Conservation (phyloP, 192 early-diverging fungal species). For the Podila minutissima region DNA sequence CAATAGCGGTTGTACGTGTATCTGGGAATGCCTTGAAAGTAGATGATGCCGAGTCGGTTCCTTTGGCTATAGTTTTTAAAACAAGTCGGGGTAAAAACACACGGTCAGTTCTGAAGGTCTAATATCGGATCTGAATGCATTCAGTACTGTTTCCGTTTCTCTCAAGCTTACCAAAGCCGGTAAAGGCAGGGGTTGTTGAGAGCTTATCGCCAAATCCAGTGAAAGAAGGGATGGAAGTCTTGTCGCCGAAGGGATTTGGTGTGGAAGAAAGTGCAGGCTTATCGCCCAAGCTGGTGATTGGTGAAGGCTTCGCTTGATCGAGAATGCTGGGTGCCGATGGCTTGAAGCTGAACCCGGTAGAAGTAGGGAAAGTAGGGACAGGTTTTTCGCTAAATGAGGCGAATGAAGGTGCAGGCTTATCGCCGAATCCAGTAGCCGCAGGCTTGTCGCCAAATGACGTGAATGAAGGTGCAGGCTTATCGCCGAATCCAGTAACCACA, state of each 20-base stretch:
- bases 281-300: background rate
- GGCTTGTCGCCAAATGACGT: background rate
- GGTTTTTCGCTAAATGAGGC: background rate
- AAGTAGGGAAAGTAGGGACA: background rate
- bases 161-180: too few relatives aligned
- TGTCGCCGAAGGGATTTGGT: background rate
- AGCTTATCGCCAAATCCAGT: background rate
- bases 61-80: too few relatives aligned
- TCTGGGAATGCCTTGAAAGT: slow-evolving; percentile 3
- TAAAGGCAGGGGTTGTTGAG: background rate
- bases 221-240: background rate
- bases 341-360: background rate
- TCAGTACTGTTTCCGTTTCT: too few relatives aligned
- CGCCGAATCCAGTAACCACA: too few relatives aligned
- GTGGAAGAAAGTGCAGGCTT: background rate
- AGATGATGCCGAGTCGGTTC: background rate
- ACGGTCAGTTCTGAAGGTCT: too few relatives aligned
- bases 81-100: too few relatives aligned
- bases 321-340: background rate
- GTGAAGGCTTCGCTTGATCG: too few relatives aligned
- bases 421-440: background rate
- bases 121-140: too few relatives aligned
- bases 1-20: background rate
- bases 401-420: background rate
- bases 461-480: background rate